These are phyloP conservation scores for Scheffersomyces illinoinensis DNA, from an alignment of 1,139 yeast species.

Conservation along the genomic window DNA sequence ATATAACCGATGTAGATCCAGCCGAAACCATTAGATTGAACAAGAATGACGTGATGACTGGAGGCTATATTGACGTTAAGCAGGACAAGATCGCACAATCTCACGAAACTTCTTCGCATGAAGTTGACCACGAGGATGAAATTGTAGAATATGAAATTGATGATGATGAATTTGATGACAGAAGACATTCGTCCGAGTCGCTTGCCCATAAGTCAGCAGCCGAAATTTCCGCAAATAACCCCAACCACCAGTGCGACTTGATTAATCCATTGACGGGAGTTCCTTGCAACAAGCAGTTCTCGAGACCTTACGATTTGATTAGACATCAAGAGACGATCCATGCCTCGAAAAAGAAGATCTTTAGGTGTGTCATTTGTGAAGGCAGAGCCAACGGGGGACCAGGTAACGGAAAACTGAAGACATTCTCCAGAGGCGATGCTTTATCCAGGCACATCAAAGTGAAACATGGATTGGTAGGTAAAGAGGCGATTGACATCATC, in stretches of 20 bases:
- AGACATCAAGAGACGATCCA: constrained; percentile 54
- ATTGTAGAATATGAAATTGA: neutral
- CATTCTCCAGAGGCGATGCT: constrained; percentile 52
- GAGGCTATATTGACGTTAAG: constrained; percentile 10
- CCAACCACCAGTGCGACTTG: constrained; percentile 50
- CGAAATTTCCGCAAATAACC: constrained; percentile 22
- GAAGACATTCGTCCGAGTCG: neutral
- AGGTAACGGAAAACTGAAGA: constrained; percentile 59
- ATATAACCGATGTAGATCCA: neutral
- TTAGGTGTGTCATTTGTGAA: constrained; percentile 52
- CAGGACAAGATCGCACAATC: constrained; percentile 3
- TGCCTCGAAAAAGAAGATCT: constrained; percentile 49
- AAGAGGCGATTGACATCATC: constrained; percentile 58
- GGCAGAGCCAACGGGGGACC: constrained; percentile 51
- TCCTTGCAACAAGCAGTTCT: constrained; percentile 47
- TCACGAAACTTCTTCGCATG: constrained; percentile 1
- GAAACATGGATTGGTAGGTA: constrained; percentile 48
- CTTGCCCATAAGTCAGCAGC: constrained; percentile 9
- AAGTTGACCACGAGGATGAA: constrained; percentile 7
- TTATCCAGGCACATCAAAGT: constrained; percentile 51
- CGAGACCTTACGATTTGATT: constrained; percentile 50
- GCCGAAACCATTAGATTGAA: constrained; percentile 3
- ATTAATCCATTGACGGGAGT: constrained; percentile 55
- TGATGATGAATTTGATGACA: neutral
- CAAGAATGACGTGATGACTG: constrained; percentile 11